Evolutionary conservation across 2,329 filamentous ascomycete species (phyloP).

Genomic region (Arthrobotrys megalospora): DNA sequence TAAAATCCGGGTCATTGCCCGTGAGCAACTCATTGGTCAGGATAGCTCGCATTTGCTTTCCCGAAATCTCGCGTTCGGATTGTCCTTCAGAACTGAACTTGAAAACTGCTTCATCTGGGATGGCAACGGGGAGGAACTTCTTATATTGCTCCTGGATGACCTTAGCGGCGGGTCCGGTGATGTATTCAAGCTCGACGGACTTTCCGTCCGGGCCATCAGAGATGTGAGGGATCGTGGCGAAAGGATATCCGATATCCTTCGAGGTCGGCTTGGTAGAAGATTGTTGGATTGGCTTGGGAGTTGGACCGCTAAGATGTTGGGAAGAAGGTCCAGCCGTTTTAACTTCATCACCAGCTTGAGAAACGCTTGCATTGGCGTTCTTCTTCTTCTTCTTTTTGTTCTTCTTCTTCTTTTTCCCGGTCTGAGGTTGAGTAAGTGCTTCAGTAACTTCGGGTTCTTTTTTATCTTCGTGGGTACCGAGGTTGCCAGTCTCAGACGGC

Average conservation of each 20-base stretch:
- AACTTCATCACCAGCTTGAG: neutral
- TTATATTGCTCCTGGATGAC: neutral
- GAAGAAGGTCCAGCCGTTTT: neutral
- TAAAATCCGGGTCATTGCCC: neutral
- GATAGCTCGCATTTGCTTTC: neutral
- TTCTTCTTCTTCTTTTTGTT: constrained; percentile 38
- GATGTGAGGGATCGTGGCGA: neutral
- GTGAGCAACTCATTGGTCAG: neutral
- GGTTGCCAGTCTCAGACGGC: neutral
- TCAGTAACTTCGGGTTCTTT: neutral
- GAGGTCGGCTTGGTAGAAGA: no score
- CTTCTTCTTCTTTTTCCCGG: constrained; percentile 18
- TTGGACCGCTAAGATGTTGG: neutral
- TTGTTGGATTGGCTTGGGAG: neutral
- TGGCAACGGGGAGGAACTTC: neutral
- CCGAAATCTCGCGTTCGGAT: neutral
- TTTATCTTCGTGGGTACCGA: neutral
- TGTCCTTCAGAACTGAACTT: neutral
- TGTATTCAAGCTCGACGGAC: neutral
- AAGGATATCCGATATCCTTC: neutral
- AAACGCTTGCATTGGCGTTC: neutral
- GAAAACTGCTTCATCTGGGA: neutral
- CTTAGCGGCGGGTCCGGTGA: neutral
- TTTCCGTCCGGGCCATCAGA: neutral
- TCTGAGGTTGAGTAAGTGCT: neutral